These are phyloP conservation scores for Collybiopsis confluens DNA, from an alignment of 768 basidiomycete genomes.

Conservation along the genomic window DNA sequence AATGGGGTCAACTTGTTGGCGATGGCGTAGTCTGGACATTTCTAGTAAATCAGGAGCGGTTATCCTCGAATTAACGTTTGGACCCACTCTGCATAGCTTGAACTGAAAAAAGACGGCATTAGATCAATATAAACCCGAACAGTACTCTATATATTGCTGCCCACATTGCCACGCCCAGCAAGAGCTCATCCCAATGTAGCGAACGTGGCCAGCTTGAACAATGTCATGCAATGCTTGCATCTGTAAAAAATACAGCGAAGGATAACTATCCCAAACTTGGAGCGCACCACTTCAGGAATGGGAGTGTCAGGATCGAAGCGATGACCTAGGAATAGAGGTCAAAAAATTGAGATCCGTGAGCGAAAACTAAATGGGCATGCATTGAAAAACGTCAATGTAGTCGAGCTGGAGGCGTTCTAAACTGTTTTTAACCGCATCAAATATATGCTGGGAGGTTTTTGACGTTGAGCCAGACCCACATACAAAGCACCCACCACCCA, in stretches of 20 bases:
- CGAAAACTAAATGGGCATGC: conserved; percentile 24
- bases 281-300: conserved; percentile 47
- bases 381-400: conserved; percentile 74
- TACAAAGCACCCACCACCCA: conserved; percentile 10
- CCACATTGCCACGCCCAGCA: conserved; percentile 44
- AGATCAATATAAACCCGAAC: neutral
- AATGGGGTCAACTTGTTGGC: conserved; percentile 45
- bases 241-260: conserved; percentile 18
- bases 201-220: conserved; percentile 58
- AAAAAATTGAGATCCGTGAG: neutral
- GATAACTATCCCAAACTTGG: neutral
- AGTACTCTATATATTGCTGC: conserved; percentile 5
- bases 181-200: conserved; percentile 58
- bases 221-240: conserved; percentile 71
- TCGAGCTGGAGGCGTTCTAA: conserved; percentile 69
- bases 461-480: conserved; percentile 1
- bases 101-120: neutral
- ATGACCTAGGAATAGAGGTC: conserved; percentile 32
- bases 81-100: conserved; percentile 6
- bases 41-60: neutral
- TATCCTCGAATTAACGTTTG: neutral
- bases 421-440: conserved; percentile 59
- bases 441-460: conserved; percentile 53
- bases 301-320: conserved; percentile 56
- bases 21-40: conserved; percentile 32